Base-by-base conservation (phyloP, 495 filamentous ascomycete species). In the Xylaria castorea region DNA sequence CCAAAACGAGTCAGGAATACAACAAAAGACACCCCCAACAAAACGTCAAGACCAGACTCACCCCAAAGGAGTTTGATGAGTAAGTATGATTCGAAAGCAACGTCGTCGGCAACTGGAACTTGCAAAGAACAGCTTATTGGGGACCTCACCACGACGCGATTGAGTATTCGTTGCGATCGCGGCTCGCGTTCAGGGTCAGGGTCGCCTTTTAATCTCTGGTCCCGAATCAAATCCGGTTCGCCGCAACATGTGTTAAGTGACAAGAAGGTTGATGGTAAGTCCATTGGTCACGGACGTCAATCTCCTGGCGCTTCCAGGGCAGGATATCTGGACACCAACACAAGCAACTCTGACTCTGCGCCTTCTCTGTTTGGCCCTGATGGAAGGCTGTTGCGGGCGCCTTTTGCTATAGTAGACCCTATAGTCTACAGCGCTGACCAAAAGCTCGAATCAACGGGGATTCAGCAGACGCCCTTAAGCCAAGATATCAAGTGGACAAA, bases 401-500 rank as follows among this genome's bases (percentile, higher is more conserved):
- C 70, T 40, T 72, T 72, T 46, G n/a, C 20, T 51, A 51, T 20
- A 20, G 60, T 20, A 40, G 66, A 51, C n/a, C 12, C 32, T 44
- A 42, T 34, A 50, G 20, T 14, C 16, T 14, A 14, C 20, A 27
- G 9, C 25, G 25, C 16, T 22, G 69, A 34, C n/a, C 69, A 46
- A 46, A 20, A 46, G 22, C 22, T 18, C 8, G 36, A 64, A 22
- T 44, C 60, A 16, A 5, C 25, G 20, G 18, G 22, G 5, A 16
- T 11, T 46, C 51, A 60, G 50, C 50, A 60, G 2, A 11, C 12
- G 16, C 18, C n/a, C 25, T 62, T 66, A 34, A 68, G 86, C 53
- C 80, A 82, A 3, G 77, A 83, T 0, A 81, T 92, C 16, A 72
- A 82, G 30, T 97, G 93, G 94, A 82, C 81, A n/a, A 89, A 96